A percentile compares a stretch with the other conserved stretches of the same genome.
phyloP scores from a whole-genome alignment of 2,329 filamentous ascomycete species.

The Penicillium sclerotiorum region DNA sequence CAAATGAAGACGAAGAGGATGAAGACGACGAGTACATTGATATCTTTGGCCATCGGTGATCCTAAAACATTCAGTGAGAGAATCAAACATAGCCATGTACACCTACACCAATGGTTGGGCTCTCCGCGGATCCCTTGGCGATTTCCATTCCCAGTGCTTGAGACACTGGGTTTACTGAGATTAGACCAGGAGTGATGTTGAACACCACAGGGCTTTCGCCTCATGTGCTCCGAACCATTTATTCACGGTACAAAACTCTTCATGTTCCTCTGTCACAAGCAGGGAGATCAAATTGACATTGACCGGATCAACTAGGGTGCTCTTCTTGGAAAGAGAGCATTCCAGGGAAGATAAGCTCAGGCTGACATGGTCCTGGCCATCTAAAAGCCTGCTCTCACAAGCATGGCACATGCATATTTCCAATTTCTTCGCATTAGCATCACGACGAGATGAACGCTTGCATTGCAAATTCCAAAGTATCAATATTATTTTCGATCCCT shows the following conservation, averaged over 20 bases:
- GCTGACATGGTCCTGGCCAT: not conserved
- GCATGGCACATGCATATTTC: conserved; percentile 11
- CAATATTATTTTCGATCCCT: not conserved
- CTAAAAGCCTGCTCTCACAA: conserved; percentile 2
- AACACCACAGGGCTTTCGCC: too few species aligned
- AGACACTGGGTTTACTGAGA: not conserved
- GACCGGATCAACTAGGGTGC: too few species aligned
- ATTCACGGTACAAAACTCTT: too few species aligned
- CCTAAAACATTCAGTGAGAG: too few species aligned
- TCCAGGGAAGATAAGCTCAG: too few species aligned
- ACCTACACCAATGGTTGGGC: not conserved
- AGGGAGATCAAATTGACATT: too few species aligned
- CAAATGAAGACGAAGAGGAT: conserved; percentile 35
- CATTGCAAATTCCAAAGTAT: not conserved
- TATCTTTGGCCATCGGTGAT: conserved; percentile 54
- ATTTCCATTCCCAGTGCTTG: not conserved
- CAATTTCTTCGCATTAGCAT: conserved; percentile 15
- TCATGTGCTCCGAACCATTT: too few species aligned
- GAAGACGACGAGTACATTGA: conserved; percentile 7
- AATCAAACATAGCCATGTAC: too few species aligned
- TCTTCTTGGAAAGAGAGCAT: not conserved
- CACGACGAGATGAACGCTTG: conserved; percentile 11
- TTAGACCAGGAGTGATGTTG: too few species aligned
- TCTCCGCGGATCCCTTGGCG: not conserved
- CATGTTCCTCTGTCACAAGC: too few species aligned